phyloP scores from a whole-genome alignment of 805 yeast species.

The Metschnikowia cubensis region DNA sequence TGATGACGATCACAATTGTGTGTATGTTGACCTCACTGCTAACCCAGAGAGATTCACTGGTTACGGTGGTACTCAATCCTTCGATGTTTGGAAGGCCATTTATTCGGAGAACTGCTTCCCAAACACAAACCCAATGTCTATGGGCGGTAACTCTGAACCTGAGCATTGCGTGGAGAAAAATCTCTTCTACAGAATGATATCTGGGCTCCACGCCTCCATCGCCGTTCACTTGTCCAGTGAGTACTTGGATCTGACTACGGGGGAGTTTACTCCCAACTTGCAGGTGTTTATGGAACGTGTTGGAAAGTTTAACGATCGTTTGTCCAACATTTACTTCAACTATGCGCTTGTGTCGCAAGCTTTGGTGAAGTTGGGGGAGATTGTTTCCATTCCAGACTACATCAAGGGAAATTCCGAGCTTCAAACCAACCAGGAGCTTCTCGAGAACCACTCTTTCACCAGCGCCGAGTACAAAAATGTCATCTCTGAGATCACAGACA shows the following conservation, averaged over 20 bases:
- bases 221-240: conserved; percentile 91
- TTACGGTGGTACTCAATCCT: conserved; percentile 87
- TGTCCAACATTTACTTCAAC: conserved; percentile 86
- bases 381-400: conserved; percentile 27
- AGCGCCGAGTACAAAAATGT: conserved; percentile 12
- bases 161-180: conserved; percentile 77
- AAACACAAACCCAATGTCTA: conserved; percentile 37
- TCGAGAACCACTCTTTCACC: conserved; percentile 37
- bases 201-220: conserved; percentile 94
- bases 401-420: conserved; percentile 23
- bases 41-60: conserved; percentile 98
- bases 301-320: conserved; percentile 83
- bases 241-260: conserved; percentile 56
- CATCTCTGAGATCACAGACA: conserved; percentile 10
- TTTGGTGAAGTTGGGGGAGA: conserved; percentile 51
- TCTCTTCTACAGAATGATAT: conserved; percentile 77
- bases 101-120: conserved; percentile 90
- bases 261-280: conserved; percentile 80
- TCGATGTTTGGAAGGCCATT: conserved; percentile 88
- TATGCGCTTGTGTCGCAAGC: conserved; percentile 85
- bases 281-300: conserved; percentile 83
- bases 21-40: conserved; percentile 76
- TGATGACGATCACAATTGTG: conserved; percentile 64
- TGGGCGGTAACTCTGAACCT: conserved; percentile 31
- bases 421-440: conserved; percentile 25